These are phyloP conservation scores for Pseudognaphalium luteoalbum DNA, from an alignment of 129 eudicot species.

Conservation along the genomic window DNA sequence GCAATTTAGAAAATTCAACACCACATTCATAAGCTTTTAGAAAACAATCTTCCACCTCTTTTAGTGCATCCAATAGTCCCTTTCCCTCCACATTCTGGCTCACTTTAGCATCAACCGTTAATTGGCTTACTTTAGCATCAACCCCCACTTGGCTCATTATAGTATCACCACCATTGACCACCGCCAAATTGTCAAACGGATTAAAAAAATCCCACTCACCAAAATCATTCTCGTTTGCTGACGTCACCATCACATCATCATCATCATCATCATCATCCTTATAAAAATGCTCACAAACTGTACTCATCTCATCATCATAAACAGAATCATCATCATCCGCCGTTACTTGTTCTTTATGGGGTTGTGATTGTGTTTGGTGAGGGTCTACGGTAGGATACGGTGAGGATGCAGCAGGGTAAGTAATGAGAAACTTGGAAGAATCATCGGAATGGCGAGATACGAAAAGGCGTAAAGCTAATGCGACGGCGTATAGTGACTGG, in stretches of 20 bases:
- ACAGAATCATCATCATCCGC: not conserved
- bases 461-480: constrained; percentile 50
- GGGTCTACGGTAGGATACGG: constrained; percentile 7
- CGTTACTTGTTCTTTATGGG: not conserved
- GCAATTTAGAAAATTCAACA: constrained; percentile 47
- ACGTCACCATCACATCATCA: constrained; percentile 33
- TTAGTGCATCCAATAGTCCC: constrained; percentile 57
- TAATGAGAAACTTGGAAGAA: constrained; percentile 30
- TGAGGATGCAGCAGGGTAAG: constrained; percentile 36
- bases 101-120: not conserved
- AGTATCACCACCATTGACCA: constrained; percentile 14
- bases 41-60: constrained; percentile 53
- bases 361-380: constrained; percentile 14
- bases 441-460: constrained; percentile 40
- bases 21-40: constrained; percentile 51
- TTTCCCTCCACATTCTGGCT: constrained; percentile 19
- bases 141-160: constrained; percentile 20
- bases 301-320: constrained; percentile 14
- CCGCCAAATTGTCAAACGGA: constrained; percentile 18
- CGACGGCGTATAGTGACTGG: constrained; percentile 50
- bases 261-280: constrained; percentile 30
- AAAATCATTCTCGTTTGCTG: constrained; percentile 22
- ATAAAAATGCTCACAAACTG: constrained; percentile 51
- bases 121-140: not conserved
- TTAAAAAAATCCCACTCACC: constrained; percentile 60